Base-by-base conservation (phyloP, 768 basidiomycete species). In the Pisolithus albus region DNA sequence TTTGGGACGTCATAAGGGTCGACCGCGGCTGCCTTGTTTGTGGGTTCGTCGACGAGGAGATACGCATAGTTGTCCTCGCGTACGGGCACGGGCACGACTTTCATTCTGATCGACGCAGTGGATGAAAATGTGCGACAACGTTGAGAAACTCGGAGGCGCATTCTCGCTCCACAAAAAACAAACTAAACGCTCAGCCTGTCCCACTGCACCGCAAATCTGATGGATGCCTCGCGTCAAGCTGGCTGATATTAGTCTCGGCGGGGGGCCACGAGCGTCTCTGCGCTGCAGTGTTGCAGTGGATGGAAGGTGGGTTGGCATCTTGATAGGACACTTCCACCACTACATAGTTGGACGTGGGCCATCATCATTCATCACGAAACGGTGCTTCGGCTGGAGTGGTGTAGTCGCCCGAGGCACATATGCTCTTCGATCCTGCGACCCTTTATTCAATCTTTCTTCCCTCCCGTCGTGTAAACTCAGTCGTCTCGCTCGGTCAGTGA, bases 31-130 rank as follows among this genome's bases (percentile, higher is more conserved):
- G 91, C 90, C 50, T 76, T 77, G 49, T 77, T 80, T 5, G 81
- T 75, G 2, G 70, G 57, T 47, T 84, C 78, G 67, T 91, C 89
- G 53, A 92, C 70, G 69, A 92, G 71, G 16, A 92, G 75, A 64
- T 92, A 92, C 9, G 89, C 86, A 59, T 92, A 92, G 65, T 93
- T 93, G 67, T 92, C 90, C 28, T 79, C 68, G 55, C 84, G 78
- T 50, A 90, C 86, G 34, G 85, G 89, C 3, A 93, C 80, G 3
- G 90, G 82, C 13, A 92, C 70, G 63, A 93, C 72, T 57, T 78
- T 80, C 91, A 93, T 92, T 38, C 51, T 66, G 15, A 23, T 2
- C 53, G 32, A 45, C 28, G 49, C 18, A 13, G 61, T 36, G 37
- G 61, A 59, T 51, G 60, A 48, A 28, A 65, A 54, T 24, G 54